These are phyloP conservation scores for Debaryomyces coudertii DNA, from an alignment of 1,139 yeast species.

Conservation along the genomic window DNA sequence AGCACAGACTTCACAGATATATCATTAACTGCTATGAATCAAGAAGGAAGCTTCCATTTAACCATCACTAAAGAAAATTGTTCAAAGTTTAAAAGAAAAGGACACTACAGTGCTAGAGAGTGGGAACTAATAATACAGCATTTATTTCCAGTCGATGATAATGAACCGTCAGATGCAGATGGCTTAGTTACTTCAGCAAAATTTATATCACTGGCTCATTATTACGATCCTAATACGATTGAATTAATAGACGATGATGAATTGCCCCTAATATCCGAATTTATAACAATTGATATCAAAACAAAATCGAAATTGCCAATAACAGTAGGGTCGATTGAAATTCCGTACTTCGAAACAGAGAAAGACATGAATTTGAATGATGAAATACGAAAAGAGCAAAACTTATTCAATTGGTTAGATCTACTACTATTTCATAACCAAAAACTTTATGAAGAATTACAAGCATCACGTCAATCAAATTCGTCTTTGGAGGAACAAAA, in stretches of 20 bases:
- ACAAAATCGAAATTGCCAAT: conserved; percentile 28
- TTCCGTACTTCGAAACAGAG: conserved; percentile 16
- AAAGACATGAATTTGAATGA: conserved; percentile 14
- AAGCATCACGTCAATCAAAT: conserved; percentile 11
- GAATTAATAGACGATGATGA: conserved; percentile 23
- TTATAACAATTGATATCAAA: conserved; percentile 25
- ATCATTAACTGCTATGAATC: conserved; percentile 22
- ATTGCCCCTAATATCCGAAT: conserved; percentile 12
- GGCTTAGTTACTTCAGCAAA: conserved; percentile 9
- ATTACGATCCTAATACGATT: conserved; percentile 21
- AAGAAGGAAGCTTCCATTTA: conserved; percentile 23
- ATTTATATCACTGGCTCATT: conserved; percentile 11
- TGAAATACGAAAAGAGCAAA: conserved; percentile 14
- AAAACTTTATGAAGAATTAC: conserved; percentile 13
- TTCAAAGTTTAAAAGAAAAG: conserved; percentile 7
- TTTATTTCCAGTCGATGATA: conserved; percentile 10
- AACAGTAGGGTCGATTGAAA: conserved; percentile 28
- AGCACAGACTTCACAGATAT: conserved; percentile 18
- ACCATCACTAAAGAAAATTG: conserved; percentile 12
- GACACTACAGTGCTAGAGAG: conserved; percentile 8
- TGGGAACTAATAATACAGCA: conserved; percentile 11
- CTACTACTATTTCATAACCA: conserved; percentile 23
- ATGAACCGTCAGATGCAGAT: not conserved
- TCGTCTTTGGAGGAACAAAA: conserved; percentile 17
- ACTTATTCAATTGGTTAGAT: conserved; percentile 35